Evolutionary conservation across 2,329 filamentous ascomycete genomes (phyloP).

Genomic region (Venturiaceae sp.): DNA sequence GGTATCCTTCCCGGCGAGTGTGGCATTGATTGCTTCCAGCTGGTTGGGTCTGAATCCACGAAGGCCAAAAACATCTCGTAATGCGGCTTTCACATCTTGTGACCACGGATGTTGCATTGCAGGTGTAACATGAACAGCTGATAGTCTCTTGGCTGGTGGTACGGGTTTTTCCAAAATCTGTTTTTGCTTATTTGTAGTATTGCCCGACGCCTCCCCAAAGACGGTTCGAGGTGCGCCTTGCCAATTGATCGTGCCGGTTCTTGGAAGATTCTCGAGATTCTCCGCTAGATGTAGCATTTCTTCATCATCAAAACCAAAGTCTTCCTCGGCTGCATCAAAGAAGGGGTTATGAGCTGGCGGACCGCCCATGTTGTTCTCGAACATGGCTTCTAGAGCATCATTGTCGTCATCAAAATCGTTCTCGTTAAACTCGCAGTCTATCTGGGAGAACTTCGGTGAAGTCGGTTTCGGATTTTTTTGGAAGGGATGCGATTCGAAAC

Average conservation of each 20-base stretch:
- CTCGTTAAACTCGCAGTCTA: conserved; percentile 15
- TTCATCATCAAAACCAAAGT: conserved; percentile 19
- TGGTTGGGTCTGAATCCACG: conserved; percentile 84
- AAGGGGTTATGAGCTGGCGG: conserved; percentile 11
- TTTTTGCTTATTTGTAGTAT: not conserved
- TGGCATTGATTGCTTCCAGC: conserved; percentile 91
- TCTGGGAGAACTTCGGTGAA: conserved; percentile 11
- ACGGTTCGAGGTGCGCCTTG: not conserved
- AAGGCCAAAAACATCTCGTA: conserved; percentile 77
- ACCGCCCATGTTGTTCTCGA: conserved; percentile 16
- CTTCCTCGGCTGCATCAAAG: conserved; percentile 9
- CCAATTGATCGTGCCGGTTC: not conserved
- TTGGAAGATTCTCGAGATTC: conserved; percentile 2
- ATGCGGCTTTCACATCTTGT: conserved; percentile 65
- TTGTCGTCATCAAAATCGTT: conserved; percentile 19
- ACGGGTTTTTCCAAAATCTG: not conserved
- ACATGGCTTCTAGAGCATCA: conserved; percentile 17
- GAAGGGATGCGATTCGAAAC: conserved; percentile 1
- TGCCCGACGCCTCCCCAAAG: not conserved
- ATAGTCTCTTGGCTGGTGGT: not conserved
- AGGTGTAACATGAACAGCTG: not conserved
- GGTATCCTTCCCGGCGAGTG: conserved; percentile 73
- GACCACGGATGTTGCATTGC: conserved; percentile 70
- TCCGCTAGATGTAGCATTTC: conserved; percentile 3
- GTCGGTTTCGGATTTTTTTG: not conserved